A percentile compares a stretch with the other conserved stretches of the same genome.
These are phyloP conservation scores for Mycosphaerella arachidis DNA, from an alignment of 2,329 filamentous ascomycete species.

Conservation along the genomic window DNA sequence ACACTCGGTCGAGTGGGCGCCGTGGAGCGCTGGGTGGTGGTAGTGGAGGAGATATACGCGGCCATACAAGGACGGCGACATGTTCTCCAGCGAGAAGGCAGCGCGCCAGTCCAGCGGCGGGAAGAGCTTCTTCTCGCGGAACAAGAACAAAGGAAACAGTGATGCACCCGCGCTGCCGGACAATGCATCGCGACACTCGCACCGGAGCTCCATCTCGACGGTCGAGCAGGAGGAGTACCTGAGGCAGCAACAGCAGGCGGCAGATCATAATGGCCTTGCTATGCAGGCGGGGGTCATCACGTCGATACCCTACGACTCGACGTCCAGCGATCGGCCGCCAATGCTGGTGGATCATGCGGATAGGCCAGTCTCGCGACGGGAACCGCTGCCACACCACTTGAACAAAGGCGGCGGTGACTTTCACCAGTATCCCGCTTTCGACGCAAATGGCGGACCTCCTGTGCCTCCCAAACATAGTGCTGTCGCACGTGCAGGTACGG, in stretches of 20 bases:
- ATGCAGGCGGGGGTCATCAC: conserved; percentile 79
- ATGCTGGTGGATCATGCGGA: conserved; percentile 69
- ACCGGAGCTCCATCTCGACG: conserved; percentile 54
- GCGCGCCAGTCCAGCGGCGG: conserved; percentile 75
- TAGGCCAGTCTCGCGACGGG: conserved; percentile 55
- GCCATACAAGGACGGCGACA: conserved; percentile 14
- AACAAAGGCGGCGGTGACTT: conserved; percentile 74
- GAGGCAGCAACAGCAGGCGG: conserved; percentile 35
- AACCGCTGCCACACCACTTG: conserved; percentile 76
- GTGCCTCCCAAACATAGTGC: conserved; percentile 27
- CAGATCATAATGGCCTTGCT: conserved; percentile 54
- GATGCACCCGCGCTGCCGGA: conserved; percentile 59
- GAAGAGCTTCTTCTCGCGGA: conserved; percentile 81
- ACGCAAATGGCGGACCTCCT: conserved; percentile 50
- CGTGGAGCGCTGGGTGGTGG: conserved; percentile 14
- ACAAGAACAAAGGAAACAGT: conserved; percentile 70
- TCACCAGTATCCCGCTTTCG: conserved; percentile 73
- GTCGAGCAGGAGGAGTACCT: conserved; percentile 27
- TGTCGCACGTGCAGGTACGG: conserved; percentile 13
- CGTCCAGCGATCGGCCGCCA: conserved; percentile 60
- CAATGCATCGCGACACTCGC: conserved; percentile 65
- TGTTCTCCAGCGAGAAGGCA: conserved; percentile 59
- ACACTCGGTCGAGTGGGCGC: conserved; percentile 8
- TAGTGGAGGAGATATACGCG: conserved; percentile 2
- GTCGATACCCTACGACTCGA: conserved; percentile 78